Conservation (phyloP, 1,139 yeast species). For the Geotrichum citri-aurantii region DNA sequence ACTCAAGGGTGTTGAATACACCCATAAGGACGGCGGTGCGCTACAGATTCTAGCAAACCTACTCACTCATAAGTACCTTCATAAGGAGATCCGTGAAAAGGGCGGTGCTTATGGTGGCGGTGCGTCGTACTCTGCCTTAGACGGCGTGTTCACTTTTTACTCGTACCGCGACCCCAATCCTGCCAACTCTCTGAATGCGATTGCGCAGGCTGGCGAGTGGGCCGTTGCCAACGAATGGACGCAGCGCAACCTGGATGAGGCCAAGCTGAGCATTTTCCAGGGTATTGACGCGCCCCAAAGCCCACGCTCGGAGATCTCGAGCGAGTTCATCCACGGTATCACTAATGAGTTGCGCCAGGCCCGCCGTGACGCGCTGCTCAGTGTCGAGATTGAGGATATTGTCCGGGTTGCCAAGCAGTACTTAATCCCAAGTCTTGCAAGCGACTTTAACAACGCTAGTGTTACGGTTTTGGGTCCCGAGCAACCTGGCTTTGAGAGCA, state of each 20-base stretch:
- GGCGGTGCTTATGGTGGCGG: slow-evolving; percentile 99
- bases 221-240: slow-evolving; percentile 51
- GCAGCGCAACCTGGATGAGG: slow-evolving; percentile 70
- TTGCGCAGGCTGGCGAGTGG: slow-evolving; percentile 51
- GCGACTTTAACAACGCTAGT: slow-evolving; percentile 30
- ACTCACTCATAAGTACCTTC: slow-evolving; percentile 75
- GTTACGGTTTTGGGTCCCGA: slow-evolving; percentile 53
- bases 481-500: slow-evolving; percentile 33
- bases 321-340: slow-evolving; percentile 60
- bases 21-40: slow-evolving; percentile 72
- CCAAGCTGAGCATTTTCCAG: slow-evolving; percentile 86
- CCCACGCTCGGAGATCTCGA: slow-evolving; percentile 70
- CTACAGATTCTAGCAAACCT: slow-evolving; percentile 77
- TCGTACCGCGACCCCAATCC: slow-evolving; percentile 95
- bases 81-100: slow-evolving; percentile 84
- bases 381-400: slow-evolving; percentile 59
- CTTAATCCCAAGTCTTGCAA: slow-evolving; percentile 35
- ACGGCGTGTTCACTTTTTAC: slow-evolving; percentile 74
- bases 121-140: slow-evolving; percentile 71
- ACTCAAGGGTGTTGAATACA: slow-evolving; percentile 60
- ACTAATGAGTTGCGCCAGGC: slow-evolving; percentile 75
- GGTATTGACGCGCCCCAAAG: slow-evolving; percentile 85
- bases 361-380: slow-evolving; percentile 68
- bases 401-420: slow-evolving; percentile 58
- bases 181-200: slow-evolving; percentile 56